Conservation (phyloP, 257 asterid species). For the Buddleja alternifolia region DNA sequence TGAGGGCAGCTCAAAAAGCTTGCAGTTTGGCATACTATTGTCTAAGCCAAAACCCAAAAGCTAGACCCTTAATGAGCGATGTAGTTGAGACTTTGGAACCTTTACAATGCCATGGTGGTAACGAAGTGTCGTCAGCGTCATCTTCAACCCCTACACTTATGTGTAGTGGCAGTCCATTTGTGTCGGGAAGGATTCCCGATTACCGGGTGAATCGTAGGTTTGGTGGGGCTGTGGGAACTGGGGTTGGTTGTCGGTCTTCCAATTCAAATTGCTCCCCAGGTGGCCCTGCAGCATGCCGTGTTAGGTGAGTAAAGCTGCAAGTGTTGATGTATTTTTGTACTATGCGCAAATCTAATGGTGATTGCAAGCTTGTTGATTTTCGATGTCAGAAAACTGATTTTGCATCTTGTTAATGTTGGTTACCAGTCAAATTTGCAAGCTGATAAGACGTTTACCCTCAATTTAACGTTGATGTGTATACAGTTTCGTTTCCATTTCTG, state of each 20-base stretch:
- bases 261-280: slow-evolving; percentile 76
- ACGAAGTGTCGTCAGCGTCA: slow-evolving; percentile 56
- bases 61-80: slow-evolving; percentile 97
- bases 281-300: slow-evolving; percentile 77
- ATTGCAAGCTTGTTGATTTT: slow-evolving; percentile 46
- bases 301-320: slow-evolving; percentile 54
- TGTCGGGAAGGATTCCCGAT: slow-evolving; percentile 59
- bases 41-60: slow-evolving; percentile 97
- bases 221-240: slow-evolving; percentile 54
- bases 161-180: slow-evolving; percentile 64
- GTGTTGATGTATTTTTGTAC: slow-evolving; percentile 26
- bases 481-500: neutral
- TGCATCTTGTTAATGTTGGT: slow-evolving; percentile 35
- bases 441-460: slow-evolving; percentile 16
- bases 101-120: slow-evolving; percentile 62
- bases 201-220: slow-evolving; percentile 65
- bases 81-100: slow-evolving; percentile 98
- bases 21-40: slow-evolving; percentile 99
- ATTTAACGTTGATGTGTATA: slow-evolving; percentile 9
- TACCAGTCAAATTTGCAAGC: slow-evolving; percentile 26
- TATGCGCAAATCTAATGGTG: slow-evolving; percentile 37
- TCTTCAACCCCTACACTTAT: slow-evolving; percentile 51
- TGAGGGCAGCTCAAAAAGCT: slow-evolving; percentile 97
- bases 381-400: slow-evolving; percentile 34
- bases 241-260: slow-evolving; percentile 72